Base-by-base conservation (phyloP, 2,329 filamentous ascomycete genomes). In the Blastomyces gilchristii region DNA sequence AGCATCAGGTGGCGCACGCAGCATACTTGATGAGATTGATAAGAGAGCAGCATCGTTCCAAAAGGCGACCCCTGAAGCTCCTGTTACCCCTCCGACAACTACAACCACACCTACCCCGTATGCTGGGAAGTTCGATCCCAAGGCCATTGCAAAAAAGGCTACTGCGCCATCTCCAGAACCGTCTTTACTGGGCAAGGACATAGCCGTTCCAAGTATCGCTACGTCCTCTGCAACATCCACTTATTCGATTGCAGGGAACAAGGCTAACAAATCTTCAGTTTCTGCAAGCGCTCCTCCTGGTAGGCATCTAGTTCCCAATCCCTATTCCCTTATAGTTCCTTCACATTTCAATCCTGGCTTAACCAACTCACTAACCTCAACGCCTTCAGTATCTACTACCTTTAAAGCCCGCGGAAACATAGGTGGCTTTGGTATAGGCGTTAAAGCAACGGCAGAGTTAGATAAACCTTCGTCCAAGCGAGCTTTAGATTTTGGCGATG, bases 401-500 rank as follows among this genome's bases (percentile, higher is more conserved):
- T 67, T 80, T 62, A 90, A 87, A 74, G 85, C 85, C 65, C 86
- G 84, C 69, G 82, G 84, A 59, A 92, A 92, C 71, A 83, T 95
- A 58, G 88, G 89, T 72, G 87, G 87, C 41, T 97, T 97, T 71
- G 93, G 91, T 2, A 85, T 97, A 56, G 82, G 82, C 64, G 82
- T 83, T 63, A 94, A 90, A 73, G 78, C 83, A 52, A 80, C 81
- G 60, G 76, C 79, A 58, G 90, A 91, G 61, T 75, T 75, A 28
- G 87, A 90, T 60, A 91, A 89, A 70, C 74, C 83, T 3, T 80
- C 84, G 3, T 80, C 84, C 25, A 91, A 90, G 71, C 87, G 87
- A 68, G 91, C 89, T 65, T 80, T 96, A 28, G 87, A 91, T 69
- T 87, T 97, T 69, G 92, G 89, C 65, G 93, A 97, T 71, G 93